Evolutionary conservation across 306 rosid genomes (phyloP).

Genomic region (Cicer arietinum): DNA sequence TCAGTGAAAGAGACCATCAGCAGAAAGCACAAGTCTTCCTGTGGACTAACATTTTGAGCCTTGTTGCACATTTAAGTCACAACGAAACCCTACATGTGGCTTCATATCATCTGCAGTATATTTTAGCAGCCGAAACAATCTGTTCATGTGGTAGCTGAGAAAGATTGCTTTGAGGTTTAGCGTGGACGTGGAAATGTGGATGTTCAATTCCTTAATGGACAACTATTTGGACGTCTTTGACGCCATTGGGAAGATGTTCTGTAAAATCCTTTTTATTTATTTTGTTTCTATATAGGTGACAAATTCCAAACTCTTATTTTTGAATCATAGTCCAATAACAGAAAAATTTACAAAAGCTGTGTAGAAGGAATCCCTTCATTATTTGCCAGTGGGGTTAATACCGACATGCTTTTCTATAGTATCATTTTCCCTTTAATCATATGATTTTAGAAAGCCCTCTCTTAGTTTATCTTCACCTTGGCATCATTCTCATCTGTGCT

Average conservation of each 20-base stretch:
- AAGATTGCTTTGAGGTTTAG: conserved; percentile 48
- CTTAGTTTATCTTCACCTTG: conserved; percentile 21
- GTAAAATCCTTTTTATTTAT: conserved; percentile 41
- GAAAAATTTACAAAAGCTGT: conserved; percentile 40
- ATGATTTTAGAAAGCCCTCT: conserved; percentile 13
- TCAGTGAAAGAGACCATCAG: conserved; percentile 63
- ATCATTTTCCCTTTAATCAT: conserved; percentile 17
- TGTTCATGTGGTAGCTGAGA: conserved; percentile 46
- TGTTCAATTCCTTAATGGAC: conserved; percentile 41
- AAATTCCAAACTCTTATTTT: conserved; percentile 47
- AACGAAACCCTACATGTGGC: conserved; percentile 38
- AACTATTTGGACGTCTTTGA: conserved; percentile 48
- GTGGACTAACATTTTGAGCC: conserved; percentile 60
- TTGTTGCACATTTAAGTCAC: conserved; percentile 39
- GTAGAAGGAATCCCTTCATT: conserved; percentile 44
- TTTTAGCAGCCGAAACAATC: conserved; percentile 47
- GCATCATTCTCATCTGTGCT: conserved; percentile 6
- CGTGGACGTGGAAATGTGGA: conserved; percentile 31
- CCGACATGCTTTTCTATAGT: conserved; percentile 27
- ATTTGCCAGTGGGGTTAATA: conserved; percentile 48
- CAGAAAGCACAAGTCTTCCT: conserved; percentile 55
- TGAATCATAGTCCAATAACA: conserved; percentile 49
- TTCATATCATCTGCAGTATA: conserved; percentile 49
- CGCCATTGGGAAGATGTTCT: conserved; percentile 50
- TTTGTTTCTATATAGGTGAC: conserved; percentile 43